phyloP scores from a whole-genome alignment of 306 rosid genomes.

The Coriaria nepalensis region DNA sequence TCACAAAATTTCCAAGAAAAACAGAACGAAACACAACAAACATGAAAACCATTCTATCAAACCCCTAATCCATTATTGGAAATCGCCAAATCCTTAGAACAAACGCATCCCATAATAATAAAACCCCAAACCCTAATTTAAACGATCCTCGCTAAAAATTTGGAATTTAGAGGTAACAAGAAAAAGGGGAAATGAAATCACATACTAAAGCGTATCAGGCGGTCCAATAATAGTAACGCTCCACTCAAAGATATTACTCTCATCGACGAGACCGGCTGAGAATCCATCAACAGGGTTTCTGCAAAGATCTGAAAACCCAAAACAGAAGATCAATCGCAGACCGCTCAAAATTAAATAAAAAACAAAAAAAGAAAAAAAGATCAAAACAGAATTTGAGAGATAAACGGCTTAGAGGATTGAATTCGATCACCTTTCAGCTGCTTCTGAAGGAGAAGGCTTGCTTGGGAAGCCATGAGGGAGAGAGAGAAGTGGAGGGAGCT shows the following conservation, averaged over 20 bases:
- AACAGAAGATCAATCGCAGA: constrained; percentile 1
- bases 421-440: constrained; percentile 64
- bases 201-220: constrained; percentile 96
- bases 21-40: no score
- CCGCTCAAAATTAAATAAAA: constrained; percentile 17
- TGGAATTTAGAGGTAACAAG: not conserved
- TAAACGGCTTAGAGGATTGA: not conserved
- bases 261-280: constrained; percentile 93
- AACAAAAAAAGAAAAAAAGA: constrained; percentile 1
- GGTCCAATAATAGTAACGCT: constrained; percentile 98
- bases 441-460: constrained; percentile 90
- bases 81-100: no score
- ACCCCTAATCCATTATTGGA: no score
- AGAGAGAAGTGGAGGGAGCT: constrained; percentile 4
- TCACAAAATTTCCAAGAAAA: no score
- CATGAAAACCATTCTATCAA: no score
- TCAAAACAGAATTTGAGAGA: not conserved
- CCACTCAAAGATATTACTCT: constrained; percentile 88
- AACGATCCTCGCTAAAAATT: constrained; percentile 6
- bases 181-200: not conserved
- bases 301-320: constrained; percentile 67
- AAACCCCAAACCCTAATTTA: constrained; percentile 4
- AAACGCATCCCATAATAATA: no score
- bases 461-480: constrained; percentile 64
- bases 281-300: constrained; percentile 88